Conservation (phyloP, 352 stramenopile species). For the Globisporangium perplexum region DNA sequence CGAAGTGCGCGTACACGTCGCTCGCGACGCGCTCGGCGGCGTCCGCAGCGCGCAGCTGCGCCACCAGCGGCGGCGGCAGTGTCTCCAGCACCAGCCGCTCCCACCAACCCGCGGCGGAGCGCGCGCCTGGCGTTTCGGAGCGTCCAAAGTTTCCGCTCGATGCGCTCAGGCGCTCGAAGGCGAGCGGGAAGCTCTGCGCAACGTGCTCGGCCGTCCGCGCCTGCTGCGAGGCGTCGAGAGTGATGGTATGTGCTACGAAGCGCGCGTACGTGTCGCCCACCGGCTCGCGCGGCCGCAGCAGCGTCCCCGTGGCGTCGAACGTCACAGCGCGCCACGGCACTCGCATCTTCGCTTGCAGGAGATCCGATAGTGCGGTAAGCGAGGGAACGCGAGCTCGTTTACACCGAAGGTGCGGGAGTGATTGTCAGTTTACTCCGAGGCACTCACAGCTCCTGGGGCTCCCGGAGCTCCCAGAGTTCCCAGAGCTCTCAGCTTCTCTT, state of each 20-base stretch:
- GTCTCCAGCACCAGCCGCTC: slow-evolving; percentile 37
- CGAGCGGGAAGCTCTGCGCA: slow-evolving; percentile 27
- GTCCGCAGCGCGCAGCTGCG: slow-evolving; percentile 5
- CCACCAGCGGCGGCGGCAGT: slow-evolving; percentile 24
- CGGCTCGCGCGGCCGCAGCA: slow-evolving; percentile 41
- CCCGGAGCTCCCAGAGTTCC: too few species aligned
- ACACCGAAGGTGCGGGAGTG: too few species aligned
- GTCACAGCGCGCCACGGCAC: slow-evolving; percentile 24
- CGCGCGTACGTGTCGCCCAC: slow-evolving; percentile 45
- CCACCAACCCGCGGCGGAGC: slow-evolving; percentile 54
- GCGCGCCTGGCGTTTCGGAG: neutral
- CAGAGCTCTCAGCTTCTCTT: too few species aligned
- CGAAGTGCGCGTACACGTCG: slow-evolving; percentile 54
- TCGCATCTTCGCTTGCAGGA: too few species aligned
- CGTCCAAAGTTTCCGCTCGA: slow-evolving; percentile 47
- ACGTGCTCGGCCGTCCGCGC: slow-evolving; percentile 17
- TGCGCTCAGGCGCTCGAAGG: slow-evolving; percentile 26
- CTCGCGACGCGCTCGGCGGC: slow-evolving; percentile 26
- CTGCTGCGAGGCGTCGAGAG: slow-evolving; percentile 19
- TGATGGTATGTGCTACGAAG: slow-evolving; percentile 30
- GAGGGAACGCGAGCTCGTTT: too few species aligned
- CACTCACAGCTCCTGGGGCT: too few species aligned
- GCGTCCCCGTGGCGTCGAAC: slow-evolving; percentile 70
- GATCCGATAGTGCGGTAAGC: too few species aligned
- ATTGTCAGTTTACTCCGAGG: too few species aligned